Percentiles rank a stretch among this genome's conserved stretches.
These are phyloP conservation scores for Cladosporium sp. DNA, from an alignment of 2,329 filamentous ascomycete genomes.

Conservation along the genomic window DNA sequence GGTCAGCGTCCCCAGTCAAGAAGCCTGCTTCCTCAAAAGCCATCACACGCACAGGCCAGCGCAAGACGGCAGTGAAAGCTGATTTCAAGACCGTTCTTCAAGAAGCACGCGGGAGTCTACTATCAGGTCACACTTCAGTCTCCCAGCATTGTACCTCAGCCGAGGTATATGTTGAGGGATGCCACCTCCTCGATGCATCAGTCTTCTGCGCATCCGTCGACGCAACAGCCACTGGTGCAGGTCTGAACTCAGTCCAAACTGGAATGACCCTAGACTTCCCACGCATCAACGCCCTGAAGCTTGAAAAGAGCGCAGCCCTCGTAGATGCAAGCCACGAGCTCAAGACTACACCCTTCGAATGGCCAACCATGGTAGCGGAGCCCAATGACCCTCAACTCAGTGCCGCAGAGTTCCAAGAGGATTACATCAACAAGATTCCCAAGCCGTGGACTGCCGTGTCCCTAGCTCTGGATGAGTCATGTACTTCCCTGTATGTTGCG, in stretches of 20 bases:
- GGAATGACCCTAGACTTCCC: slow-evolving; percentile 32
- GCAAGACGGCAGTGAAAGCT: neutral
- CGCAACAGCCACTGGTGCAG: neutral
- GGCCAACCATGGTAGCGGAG: slow-evolving; percentile 34
- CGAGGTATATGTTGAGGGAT: slow-evolving; percentile 10
- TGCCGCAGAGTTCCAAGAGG: slow-evolving; percentile 61
- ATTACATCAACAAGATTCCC: slow-evolving; percentile 85
- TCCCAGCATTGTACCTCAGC: slow-evolving; percentile 1
- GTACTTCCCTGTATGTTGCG: slow-evolving; percentile 84
- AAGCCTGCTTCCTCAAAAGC: slow-evolving; percentile 4
- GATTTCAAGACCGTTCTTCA: slow-evolving; percentile 2
- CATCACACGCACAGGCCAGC: slow-evolving; percentile 4
- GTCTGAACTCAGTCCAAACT: neutral
- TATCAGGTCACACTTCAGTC: neutral
- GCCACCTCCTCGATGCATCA: neutral
- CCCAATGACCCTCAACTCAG: slow-evolving; percentile 27
- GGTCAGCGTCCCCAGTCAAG: neutral
- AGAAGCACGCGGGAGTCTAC: slow-evolving; percentile 8
- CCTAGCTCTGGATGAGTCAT: slow-evolving; percentile 76
- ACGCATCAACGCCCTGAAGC: slow-evolving; percentile 66
- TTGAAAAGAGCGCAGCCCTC: slow-evolving; percentile 60
- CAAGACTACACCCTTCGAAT: slow-evolving; percentile 40
- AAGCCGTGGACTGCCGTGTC: slow-evolving; percentile 82
- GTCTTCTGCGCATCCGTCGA: slow-evolving; percentile 4
- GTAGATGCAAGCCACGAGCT: slow-evolving; percentile 48